Evolutionary conservation across 805 yeast species (phyloP), one percentile per base, ranked within the genome.

Genomic region (Ogataea pignaliae): DNA sequence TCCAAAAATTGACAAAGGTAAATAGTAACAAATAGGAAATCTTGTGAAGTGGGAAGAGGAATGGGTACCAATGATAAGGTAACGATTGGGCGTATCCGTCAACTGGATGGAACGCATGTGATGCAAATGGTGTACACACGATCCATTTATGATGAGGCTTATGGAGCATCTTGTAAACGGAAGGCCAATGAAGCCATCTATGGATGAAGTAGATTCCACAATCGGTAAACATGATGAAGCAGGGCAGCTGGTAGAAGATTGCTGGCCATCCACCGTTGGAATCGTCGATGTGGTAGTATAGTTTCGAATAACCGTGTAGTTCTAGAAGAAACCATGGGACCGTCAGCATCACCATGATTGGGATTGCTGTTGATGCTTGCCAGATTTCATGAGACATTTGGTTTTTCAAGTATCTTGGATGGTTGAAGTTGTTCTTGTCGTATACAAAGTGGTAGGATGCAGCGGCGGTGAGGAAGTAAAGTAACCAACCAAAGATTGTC

Each of bases 121-220:
- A 88, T 0, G 99, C 99, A 69, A 85, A 93, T 36, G 99, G 99
- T 10, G 99, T 91, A 49, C 98, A 91, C 34, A 93, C 97, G 55
- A 93, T 81, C 99, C 99, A 93, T 70, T 93, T 93, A 76, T 93
- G 99, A 68, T 93, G 99, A 11, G 97, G 97, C 71, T 93, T 93
- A 72, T 93, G 99, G 50, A 93, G 71, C 21, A 59, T 65, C 71
- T 85, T 90, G 78, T 93, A 93, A 34, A 93, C 83, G 14, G 73
- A 55, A 17, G 97, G 97, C 88, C 93, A 88, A 65, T 93, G 99
- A 59, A 93, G 75, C 78, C 87, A 78, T 63, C 98, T 81, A 70
- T 93, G 99, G 55, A 89, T 84, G 60, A 85, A 73, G 65, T 93
- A 93, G 59, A 93, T 89, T 44, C 91, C 85, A 64, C 88, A 84